Evolutionary conservation across 148 eudicot species (phyloP), one percentile per base, ranked within the genome.

Genomic region (Camellia japonica): DNA sequence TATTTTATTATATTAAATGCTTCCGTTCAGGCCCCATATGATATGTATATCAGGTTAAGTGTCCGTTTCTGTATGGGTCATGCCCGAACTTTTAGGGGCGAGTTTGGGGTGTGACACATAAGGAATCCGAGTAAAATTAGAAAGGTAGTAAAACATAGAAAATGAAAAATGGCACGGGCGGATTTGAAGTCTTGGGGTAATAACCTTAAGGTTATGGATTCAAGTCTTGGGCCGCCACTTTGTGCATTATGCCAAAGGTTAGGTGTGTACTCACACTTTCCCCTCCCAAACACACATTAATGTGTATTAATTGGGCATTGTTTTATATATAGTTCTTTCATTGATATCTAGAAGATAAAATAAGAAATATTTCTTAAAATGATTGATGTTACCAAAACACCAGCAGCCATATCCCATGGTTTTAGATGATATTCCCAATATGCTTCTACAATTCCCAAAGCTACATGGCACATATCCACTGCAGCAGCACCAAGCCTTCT

Each of bases 391-490:
- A 96, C 99, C 99, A 96, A 84, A 82, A 91, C 98, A 74, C 99
- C 99, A 85, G 98, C 99, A 79, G 99, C 99, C 99, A 96, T 94
- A 80, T 96, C 99, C 99, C 99, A 96, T 60, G 99, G 99, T 85
- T 96, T 96, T 64, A 96, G 85, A 78, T 95, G 98, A 84, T 94
- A 96, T 79, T 96, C 99, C 99, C 99, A 96, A 73, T 94, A 96
- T 46, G 92, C 93, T 88, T 96, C 99, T 68, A 83, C 97, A 82
- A 92, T 86, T 78, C 99, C 99, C 69, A 96, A 80, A 80, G 99
- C 99, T 51, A 96, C 99, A 76, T 96, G 99, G 85, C 98, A 96
- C 99, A 96, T 96, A 83, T 96, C 98, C 54, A 94, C 99, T 46
- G 99, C 94, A 75, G 99, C 99, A 76, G 99, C 93, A 77, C 99